These are phyloP conservation scores for Cetraspora pellucida DNA, from an alignment of 192 early-diverging fungal species.

Conservation along the genomic window DNA sequence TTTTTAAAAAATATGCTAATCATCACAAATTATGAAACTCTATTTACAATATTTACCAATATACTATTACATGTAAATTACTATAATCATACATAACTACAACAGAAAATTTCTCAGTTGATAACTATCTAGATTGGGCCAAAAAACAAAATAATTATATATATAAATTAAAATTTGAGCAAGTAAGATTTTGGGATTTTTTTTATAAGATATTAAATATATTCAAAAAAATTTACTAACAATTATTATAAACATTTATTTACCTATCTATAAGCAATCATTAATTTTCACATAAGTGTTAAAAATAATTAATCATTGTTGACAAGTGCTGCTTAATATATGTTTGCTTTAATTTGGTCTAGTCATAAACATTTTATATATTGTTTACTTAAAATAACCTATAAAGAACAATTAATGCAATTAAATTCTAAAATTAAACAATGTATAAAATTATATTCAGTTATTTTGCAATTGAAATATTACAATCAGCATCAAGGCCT, in stretches of 20 bases:
- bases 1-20: conserved; percentile 7
- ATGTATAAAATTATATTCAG: neutral
- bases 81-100: neutral
- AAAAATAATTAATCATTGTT: neutral
- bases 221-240: neutral
- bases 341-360: conserved; percentile 16
- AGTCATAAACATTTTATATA: neutral
- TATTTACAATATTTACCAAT: conserved; percentile 12
- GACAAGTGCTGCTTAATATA: neutral
- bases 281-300: neutral
- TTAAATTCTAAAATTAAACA: neutral
- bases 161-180: conserved; percentile 21
- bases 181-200: neutral
- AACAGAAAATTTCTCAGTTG: neutral
- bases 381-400: neutral
- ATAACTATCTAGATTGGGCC: neutral
- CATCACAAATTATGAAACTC: conserved; percentile 17
- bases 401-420: conserved; percentile 15
- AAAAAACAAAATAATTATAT: neutral
- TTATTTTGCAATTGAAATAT: neutral
- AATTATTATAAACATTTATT: neutral
- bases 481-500: neutral
- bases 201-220: neutral
- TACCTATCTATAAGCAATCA: neutral
- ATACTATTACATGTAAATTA: neutral